A percentile compares a stretch with the other conserved stretches of the same genome.
phyloP scores from a whole-genome alignment of 1,139 yeast genomes.

The Hyphopichia fennica region DNA sequence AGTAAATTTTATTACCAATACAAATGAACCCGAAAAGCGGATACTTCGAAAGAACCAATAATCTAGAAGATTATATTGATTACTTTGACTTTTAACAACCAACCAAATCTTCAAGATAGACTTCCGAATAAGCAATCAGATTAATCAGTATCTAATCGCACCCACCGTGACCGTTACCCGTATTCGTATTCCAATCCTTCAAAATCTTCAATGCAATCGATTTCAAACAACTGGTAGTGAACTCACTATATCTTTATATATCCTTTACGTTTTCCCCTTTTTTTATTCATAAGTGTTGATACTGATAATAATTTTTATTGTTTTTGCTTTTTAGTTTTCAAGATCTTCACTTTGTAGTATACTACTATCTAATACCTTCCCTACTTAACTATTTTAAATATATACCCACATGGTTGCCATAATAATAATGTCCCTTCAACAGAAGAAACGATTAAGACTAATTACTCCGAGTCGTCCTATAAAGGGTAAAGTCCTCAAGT shows the following conservation, averaged over 20 bases:
- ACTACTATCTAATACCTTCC: neutral
- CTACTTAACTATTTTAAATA: neutral
- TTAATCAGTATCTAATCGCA: neutral
- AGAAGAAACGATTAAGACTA: slow-evolving; percentile 21
- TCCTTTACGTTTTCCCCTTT: too few species aligned
- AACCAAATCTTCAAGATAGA: neutral
- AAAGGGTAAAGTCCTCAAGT: slow-evolving; percentile 41
- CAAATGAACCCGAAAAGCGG: slow-evolving; percentile 14
- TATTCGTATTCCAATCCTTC: too few species aligned
- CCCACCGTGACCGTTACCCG: neutral
- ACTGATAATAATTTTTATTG: too few species aligned
- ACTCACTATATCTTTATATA: too few species aligned
- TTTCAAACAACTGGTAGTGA: too few species aligned
- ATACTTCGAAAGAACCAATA: slow-evolving; percentile 8
- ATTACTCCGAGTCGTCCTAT: slow-evolving; percentile 17
- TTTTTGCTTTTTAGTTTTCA: too few species aligned
- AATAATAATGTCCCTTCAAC: slow-evolving; percentile 22
- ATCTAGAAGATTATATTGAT: neutral
- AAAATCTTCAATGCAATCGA: too few species aligned
- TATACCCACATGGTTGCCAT: slow-evolving; percentile 4
- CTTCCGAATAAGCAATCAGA: too few species aligned
- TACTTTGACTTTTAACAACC: slow-evolving; percentile 2
- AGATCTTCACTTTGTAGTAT: too few species aligned
- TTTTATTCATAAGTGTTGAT: too few species aligned
- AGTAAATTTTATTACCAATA: neutral